phyloP scores from a whole-genome alignment of 257 asterid genomes.

The Rubia yunnanensis region DNA sequence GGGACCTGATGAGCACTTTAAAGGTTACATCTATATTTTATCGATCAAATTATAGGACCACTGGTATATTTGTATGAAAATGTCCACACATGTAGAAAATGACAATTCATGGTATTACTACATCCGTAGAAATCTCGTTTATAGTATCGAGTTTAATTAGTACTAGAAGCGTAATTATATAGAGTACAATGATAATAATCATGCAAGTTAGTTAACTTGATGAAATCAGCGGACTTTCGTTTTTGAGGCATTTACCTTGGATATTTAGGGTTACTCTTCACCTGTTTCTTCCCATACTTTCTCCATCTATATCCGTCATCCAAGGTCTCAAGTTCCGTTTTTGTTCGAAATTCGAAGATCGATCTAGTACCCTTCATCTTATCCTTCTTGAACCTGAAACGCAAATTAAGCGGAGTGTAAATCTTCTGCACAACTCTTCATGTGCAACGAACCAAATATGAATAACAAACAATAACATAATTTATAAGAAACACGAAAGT shows the following conservation, averaged over 20 bases:
- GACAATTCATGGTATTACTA: not conserved
- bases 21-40: not conserved
- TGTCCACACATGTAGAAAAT: not conserved
- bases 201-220: not conserved
- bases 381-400: conserved; percentile 8
- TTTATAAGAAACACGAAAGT: not conserved
- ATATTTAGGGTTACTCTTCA: conserved; percentile 50
- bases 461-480: not conserved
- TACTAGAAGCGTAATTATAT: too few relatives aligned
- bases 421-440: too few relatives aligned
- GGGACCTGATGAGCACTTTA: not conserved
- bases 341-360: conserved; percentile 32
- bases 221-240: not conserved
- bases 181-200: not conserved
- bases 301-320: conserved; percentile 71
- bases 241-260: conserved; percentile 37
- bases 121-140: not conserved
- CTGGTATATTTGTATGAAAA: not conserved
- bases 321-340: conserved; percentile 42
- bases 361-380: conserved; percentile 4
- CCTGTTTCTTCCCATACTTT: conserved; percentile 66
- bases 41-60: not conserved
- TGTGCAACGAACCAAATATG: too few relatives aligned
- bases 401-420: not conserved
- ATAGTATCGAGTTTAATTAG: not conserved